Evolutionary conservation across 2,329 filamentous ascomycete species (phyloP).

Genomic region (Hawksworthiomyces lignivorus): DNA sequence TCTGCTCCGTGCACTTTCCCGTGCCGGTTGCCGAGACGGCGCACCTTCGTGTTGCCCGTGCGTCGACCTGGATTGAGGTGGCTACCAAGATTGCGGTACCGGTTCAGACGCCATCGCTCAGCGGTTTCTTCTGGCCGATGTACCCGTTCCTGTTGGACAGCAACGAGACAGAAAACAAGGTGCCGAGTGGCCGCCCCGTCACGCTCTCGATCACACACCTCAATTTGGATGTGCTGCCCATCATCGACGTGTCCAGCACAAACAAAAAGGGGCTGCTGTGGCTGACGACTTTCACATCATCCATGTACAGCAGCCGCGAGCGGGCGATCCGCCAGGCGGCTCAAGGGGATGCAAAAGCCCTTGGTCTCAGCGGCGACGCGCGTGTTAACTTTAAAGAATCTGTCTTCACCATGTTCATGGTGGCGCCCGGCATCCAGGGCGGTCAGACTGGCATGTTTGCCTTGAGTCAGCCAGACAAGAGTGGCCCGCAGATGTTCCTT

Average conservation of each 20-base stretch:
- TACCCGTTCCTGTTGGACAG: constrained; percentile 16
- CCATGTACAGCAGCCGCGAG: constrained; percentile 36
- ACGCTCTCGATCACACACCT: constrained; percentile 32
- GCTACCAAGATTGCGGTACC: constrained; percentile 28
- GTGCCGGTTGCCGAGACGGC: constrained; percentile 28
- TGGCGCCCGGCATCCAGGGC: constrained; percentile 37
- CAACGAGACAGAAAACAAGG: too few species aligned
- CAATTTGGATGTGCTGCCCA: constrained; percentile 37
- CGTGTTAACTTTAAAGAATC: constrained; percentile 42
- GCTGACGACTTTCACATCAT: constrained; percentile 30
- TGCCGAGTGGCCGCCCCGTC: constrained; percentile 26
- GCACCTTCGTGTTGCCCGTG: constrained; percentile 35
- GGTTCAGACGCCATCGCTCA: constrained; percentile 14
- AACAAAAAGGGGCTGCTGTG: constrained; percentile 28
- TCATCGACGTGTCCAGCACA: constrained; percentile 30
- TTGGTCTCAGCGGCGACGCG: constrained; percentile 17
- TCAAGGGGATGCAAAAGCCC: constrained; percentile 8
- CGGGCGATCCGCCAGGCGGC: constrained; percentile 25
- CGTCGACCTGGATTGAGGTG: constrained; percentile 37
- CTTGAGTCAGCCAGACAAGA: constrained; percentile 27
- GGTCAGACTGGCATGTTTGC: constrained; percentile 37
- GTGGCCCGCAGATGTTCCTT: constrained; percentile 32
- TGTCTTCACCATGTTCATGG: constrained; percentile 38
- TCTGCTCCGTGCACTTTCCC: constrained; percentile 31
- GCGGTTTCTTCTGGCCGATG: constrained; percentile 30